Evolutionary conservation across 768 basidiomycete species (phyloP).

Genomic region (Tremella yokohamensis): DNA sequence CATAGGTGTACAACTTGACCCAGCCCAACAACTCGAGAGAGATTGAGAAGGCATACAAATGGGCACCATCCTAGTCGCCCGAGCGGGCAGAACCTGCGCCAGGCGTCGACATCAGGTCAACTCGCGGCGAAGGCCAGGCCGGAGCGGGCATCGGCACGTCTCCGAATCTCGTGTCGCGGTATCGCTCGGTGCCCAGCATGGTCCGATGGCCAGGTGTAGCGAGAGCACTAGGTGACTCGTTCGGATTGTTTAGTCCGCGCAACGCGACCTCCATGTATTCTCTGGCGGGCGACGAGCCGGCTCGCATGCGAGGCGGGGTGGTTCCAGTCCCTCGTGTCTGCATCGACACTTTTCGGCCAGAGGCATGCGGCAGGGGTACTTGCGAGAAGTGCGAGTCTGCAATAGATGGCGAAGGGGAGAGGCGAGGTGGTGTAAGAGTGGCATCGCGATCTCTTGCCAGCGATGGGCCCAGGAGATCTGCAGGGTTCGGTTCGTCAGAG

Average conservation of each 20-base stretch:
- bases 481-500: slow-evolving; percentile 4
- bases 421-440: slow-evolving; percentile 13
- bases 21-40: too few relatives aligned
- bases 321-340: too few relatives aligned
- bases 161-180: slow-evolving; percentile 41
- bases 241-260: slow-evolving; percentile 17
- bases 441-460: slow-evolving; percentile 5
- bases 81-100: slow-evolving; percentile 3
- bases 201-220: slow-evolving; percentile 39
- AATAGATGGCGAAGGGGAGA: slow-evolving; percentile 31
- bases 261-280: slow-evolving; percentile 39
- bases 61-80: not conserved
- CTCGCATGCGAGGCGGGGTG: not conserved
- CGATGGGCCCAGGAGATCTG: slow-evolving; percentile 13
- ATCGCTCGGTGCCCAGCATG: slow-evolving; percentile 39
- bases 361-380: slow-evolving; percentile 10
- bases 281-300: slow-evolving; percentile 7
- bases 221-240: slow-evolving; percentile 12
- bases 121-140: slow-evolving; percentile 19
- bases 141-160: slow-evolving; percentile 29
- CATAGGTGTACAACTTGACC: too few relatives aligned
- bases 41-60: too few relatives aligned
- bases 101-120: slow-evolving; percentile 8
- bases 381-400: slow-evolving; percentile 13
- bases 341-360: not conserved